These are phyloP conservation scores for Didymosphaeria variabile DNA, from an alignment of 2,329 filamentous ascomycete species.

Conservation along the genomic window DNA sequence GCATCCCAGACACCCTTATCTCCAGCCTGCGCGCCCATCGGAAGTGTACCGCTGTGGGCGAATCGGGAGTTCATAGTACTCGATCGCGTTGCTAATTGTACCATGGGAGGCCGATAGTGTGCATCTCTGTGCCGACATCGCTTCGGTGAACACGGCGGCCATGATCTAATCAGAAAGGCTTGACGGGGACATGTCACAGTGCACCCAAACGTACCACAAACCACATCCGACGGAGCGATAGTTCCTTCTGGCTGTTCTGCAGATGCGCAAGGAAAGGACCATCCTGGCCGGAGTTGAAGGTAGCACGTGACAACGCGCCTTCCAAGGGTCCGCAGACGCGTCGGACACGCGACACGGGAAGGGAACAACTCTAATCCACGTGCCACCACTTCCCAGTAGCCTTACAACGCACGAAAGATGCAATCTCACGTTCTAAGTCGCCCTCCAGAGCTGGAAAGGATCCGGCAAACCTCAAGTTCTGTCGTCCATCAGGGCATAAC, in stretches of 20 bases:
- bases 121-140: constrained; percentile 10
- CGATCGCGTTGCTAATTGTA: constrained; percentile 17
- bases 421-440: background rate
- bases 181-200: too few relatives aligned
- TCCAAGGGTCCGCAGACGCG: background rate
- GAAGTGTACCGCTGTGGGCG: constrained; percentile 9
- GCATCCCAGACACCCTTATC: constrained; percentile 29
- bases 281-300: background rate
- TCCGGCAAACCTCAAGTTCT: background rate
- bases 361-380: background rate
- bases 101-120: background rate
- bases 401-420: background rate
- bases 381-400: background rate
- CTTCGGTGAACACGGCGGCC: background rate
- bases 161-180: background rate
- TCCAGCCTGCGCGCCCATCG: constrained; percentile 12
- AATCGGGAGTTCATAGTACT: constrained; percentile 6
- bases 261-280: background rate
- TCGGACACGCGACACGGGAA: background rate
- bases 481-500: background rate
- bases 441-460: background rate
- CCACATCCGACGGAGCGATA: too few relatives aligned
- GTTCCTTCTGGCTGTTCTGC: too few relatives aligned
- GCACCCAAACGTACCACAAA: too few relatives aligned
- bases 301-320: background rate